Percentiles rank a stretch among this genome's conserved stretches.
Evolutionary conservation across 2,329 filamentous ascomycete genomes (phyloP).

Genomic region (Hypoxylon sp.): DNA sequence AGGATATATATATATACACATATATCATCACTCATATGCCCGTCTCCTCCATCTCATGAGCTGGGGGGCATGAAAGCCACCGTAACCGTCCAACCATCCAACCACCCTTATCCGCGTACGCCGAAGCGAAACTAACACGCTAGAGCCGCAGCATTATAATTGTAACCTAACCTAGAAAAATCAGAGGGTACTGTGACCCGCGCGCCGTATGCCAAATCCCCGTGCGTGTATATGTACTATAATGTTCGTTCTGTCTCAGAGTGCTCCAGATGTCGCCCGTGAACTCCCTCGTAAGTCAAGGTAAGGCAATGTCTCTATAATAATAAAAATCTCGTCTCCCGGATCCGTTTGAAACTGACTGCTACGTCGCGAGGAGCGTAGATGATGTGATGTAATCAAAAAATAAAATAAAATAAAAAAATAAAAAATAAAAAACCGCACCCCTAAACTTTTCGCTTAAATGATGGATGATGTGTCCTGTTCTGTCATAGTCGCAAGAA

Average conservation of each 20-base stretch:
- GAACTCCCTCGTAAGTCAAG: conserved; percentile 14
- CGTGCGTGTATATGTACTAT: conserved; percentile 17
- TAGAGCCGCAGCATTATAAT: conserved; percentile 14
- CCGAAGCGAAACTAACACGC: conserved; percentile 1
- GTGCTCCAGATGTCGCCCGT: conserved; percentile 24
- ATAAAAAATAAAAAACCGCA: neutral
- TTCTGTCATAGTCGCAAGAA: conserved; percentile 12
- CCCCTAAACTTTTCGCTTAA: conserved; percentile 30
- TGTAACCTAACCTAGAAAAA: conserved; percentile 3
- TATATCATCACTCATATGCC: conserved; percentile 24
- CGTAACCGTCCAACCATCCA: conserved; percentile 14
- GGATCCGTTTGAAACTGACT: conserved; percentile 9
- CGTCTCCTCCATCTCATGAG: conserved; percentile 19
- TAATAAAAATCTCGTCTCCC: conserved; percentile 3
- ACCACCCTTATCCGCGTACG: conserved; percentile 3
- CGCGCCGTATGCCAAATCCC: conserved; percentile 9
- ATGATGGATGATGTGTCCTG: conserved; percentile 19
- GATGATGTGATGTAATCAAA: conserved; percentile 21
- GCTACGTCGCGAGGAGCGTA: conserved; percentile 20
- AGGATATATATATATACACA: conserved; percentile 30
- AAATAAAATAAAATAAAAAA: neutral
- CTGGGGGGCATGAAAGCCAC: conserved; percentile 8
- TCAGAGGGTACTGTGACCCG: neutral
- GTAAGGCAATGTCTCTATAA: conserved; percentile 6
- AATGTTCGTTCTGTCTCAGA: conserved; percentile 15